Evolutionary conservation across 208 protist genomes (phyloP).

Genomic region (Trypanosoma scelopori): DNA sequence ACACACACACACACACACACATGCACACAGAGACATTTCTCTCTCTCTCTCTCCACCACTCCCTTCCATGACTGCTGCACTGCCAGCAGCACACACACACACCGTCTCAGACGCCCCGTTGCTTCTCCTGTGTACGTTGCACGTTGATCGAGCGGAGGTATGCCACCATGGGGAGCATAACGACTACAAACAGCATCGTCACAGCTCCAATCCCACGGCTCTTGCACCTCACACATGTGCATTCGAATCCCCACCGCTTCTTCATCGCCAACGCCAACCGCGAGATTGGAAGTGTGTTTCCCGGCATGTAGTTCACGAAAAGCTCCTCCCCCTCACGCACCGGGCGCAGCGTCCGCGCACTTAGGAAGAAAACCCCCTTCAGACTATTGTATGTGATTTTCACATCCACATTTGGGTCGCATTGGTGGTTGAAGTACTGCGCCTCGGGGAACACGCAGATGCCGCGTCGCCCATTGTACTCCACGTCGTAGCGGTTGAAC

Average conservation of each 20-base stretch:
- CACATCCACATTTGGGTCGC: conserved; percentile 80
- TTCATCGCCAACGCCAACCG: conserved; percentile 78
- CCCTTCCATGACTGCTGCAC: too few species aligned
- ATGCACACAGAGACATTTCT: too few species aligned
- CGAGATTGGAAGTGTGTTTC: conserved; percentile 73
- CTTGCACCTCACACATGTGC: conserved; percentile 76
- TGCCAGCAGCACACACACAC: too few species aligned
- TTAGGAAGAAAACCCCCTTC: conserved; percentile 77
- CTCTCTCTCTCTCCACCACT: too few species aligned
- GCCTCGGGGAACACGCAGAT: conserved; percentile 84
- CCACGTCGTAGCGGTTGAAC: conserved; percentile 86
- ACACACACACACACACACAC: background rate
- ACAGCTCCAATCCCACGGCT: conserved; percentile 70
- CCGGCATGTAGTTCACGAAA: conserved; percentile 86
- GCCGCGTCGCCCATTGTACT: conserved; percentile 73
- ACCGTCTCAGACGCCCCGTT: conserved; percentile 45
- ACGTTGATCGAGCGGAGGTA: conserved; percentile 70
- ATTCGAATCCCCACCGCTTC: conserved; percentile 85
- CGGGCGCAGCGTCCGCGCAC: conserved; percentile 63
- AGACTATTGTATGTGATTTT: conserved; percentile 69
- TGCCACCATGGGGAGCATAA: conserved; percentile 58
- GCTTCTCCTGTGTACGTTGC: conserved; percentile 62
- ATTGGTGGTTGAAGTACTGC: conserved; percentile 85
- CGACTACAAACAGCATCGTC: conserved; percentile 56
- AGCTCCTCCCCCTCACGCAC: conserved; percentile 80